phyloP scores from a whole-genome alignment of 1,284 basidiomycete genomes.

The Irpex sp. region DNA sequence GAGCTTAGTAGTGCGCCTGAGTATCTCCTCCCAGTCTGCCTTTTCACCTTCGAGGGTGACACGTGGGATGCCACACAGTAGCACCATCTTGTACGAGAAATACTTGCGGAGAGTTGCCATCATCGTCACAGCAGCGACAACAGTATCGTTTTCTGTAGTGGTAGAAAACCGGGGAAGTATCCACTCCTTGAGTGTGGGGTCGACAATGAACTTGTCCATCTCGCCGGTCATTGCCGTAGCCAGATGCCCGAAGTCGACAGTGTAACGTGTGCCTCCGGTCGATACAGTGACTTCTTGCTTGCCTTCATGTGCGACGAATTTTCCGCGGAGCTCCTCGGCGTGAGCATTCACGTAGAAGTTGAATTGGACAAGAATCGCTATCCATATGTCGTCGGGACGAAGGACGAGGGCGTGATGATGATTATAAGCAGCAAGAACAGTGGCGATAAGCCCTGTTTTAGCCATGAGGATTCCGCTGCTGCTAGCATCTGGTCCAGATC shows the following conservation, averaged over 20 bases:
- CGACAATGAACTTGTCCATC: constrained; percentile 34
- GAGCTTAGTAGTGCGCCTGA: constrained; percentile 31
- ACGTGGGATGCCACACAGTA: constrained; percentile 42
- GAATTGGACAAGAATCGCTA: constrained; percentile 41
- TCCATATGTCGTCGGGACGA: constrained; percentile 44
- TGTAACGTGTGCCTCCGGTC: constrained; percentile 8
- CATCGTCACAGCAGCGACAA: constrained; percentile 38
- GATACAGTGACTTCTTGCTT: constrained; percentile 30
- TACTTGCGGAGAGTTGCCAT: constrained; percentile 42
- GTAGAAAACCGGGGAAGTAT: constrained; percentile 45
- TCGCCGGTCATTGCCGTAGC: constrained; percentile 31
- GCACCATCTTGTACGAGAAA: constrained; percentile 30
- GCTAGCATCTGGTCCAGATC: neutral
- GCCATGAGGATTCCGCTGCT: constrained; percentile 20
- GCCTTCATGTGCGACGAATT: constrained; percentile 39
- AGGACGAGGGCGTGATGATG: constrained; percentile 33
- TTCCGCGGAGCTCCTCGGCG: constrained; percentile 33
- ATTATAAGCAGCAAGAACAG: constrained; percentile 35
- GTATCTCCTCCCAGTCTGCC: constrained; percentile 33
- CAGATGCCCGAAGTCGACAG: constrained; percentile 31
- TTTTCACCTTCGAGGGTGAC: constrained; percentile 43
- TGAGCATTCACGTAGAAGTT: constrained; percentile 41
- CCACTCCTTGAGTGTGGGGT: constrained; percentile 37
- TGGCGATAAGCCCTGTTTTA: constrained; percentile 24
- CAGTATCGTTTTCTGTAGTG: constrained; percentile 38